phyloP scores from a whole-genome alignment of 2,329 filamentous ascomycete species.

The Fusarium caatingaense region DNA sequence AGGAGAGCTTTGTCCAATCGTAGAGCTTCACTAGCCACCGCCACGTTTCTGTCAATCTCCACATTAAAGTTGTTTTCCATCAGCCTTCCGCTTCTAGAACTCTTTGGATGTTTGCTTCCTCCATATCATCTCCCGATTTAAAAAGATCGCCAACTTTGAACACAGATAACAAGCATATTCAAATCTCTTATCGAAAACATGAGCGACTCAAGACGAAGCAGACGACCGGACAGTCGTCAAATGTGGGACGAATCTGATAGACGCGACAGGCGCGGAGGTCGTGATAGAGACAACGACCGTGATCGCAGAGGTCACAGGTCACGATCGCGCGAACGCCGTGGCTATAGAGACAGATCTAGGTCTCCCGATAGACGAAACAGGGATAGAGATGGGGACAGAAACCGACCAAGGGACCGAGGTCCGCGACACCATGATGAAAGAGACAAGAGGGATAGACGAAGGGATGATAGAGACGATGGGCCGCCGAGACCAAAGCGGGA shows the following conservation, averaged over 20 bases:
- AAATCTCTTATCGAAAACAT: conserved; percentile 35
- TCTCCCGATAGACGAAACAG: conserved; percentile 52
- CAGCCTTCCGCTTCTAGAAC: conserved; percentile 38
- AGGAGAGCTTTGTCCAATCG: conserved; percentile 43
- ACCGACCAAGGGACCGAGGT: conserved; percentile 48
- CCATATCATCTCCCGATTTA: conserved; percentile 3
- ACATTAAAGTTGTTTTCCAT: conserved; percentile 16
- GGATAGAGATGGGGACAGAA: conserved; percentile 54
- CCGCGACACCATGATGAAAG: conserved; percentile 47
- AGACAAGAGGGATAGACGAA: conserved; percentile 39
- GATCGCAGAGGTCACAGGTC: conserved; percentile 51
- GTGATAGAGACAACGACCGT: conserved; percentile 48
- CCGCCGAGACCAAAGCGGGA: conserved; percentile 37
- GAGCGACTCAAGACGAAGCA: conserved; percentile 50
- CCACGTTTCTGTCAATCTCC: conserved; percentile 11
- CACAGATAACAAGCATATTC: not conserved
- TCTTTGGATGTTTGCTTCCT: conserved; percentile 6
- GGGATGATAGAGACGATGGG: conserved; percentile 44
- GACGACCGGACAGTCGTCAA: conserved; percentile 64
- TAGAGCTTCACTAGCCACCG: conserved; percentile 37
- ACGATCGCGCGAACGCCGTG: conserved; percentile 50
- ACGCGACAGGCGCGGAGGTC: conserved; percentile 49
- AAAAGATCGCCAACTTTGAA: not conserved
- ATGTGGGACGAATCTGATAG: conserved; percentile 70
- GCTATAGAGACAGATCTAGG: conserved; percentile 52